Evolutionary conservation across 106 monocot species (phyloP), one percentile per base, ranked within the genome.

Genomic region (Chionographis japonica): DNA sequence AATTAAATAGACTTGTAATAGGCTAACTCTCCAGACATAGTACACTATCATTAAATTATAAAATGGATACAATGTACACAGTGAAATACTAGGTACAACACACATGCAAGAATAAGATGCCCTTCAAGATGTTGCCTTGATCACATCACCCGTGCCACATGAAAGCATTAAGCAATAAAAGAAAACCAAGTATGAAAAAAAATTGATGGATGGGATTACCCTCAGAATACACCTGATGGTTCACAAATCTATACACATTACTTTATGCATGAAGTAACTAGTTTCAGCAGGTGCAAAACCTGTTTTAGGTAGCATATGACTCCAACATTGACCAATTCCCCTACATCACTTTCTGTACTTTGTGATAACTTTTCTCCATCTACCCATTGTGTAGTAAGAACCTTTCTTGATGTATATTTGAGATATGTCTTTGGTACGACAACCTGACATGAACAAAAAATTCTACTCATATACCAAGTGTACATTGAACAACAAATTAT

Each of bases 271-370:
- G 37, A 39, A 56, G 68, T 37, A 72, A 62, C 12, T 63, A 16
- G 60, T 72, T 42, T 16, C 18, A 54, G 6, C 35, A 57, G n/a
- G 37, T 3, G 51, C 39, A 3, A 59, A 52, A 95, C 95, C 95
- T 98, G 98, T 74, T 98, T 98, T 75, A 98, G 74, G 73, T 98
- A 98, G 84, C 98, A 98, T 72, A 98, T 98, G 18, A 98, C 92
- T 66, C 98, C 98, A 74, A 98, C 98, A 75, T 79, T 98, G 62
- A 98, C 98, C 60, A 98, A 70, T 68, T 86, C 84, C 52, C 98
- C 98, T 58, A 98, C 98, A 83, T 98, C 98, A 74, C 69, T 81
- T 76, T 98, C 93, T 19, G 87, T 98, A 58, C 98, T 98, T 67
- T 98, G 98, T 52, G 98, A 98, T 49, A 98, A 73, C 49, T 98